Percentiles rank a stretch among this genome's conserved stretches.
These are phyloP conservation scores for Euphorbia peplus DNA, from an alignment of 345 rosid species.

Conservation along the genomic window DNA sequence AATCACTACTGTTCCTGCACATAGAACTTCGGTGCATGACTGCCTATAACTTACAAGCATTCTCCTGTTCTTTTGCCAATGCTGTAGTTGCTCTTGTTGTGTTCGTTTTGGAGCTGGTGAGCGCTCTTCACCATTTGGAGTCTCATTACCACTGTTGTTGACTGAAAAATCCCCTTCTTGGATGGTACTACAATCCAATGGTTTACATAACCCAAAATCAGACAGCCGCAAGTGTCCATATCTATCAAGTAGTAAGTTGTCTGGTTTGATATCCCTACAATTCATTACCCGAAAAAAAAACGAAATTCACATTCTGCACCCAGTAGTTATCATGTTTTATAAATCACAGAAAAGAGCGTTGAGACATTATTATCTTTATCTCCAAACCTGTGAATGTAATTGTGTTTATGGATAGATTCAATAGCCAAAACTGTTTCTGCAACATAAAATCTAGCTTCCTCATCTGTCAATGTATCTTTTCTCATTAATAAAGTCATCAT, in stretches of 20 bases:
- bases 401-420: conserved; percentile 88
- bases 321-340: not conserved
- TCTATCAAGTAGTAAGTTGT: conserved; percentile 86
- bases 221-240: conserved; percentile 82
- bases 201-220: conserved; percentile 95
- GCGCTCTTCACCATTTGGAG: conserved; percentile 48
- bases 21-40: conserved; percentile 7
- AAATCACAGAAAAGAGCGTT: not conserved
- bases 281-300: conserved; percentile 14
- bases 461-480: conserved; percentile 84
- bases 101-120: conserved; percentile 62
- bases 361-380: not conserved
- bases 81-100: conserved; percentile 80
- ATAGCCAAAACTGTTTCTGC: conserved; percentile 86
- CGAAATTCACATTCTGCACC: conserved; percentile 7
- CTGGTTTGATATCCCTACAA: conserved; percentile 88
- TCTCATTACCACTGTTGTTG: conserved; percentile 35
- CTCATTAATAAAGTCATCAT: conserved; percentile 98
- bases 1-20: not conserved
- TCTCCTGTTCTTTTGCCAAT: conserved; percentile 95
- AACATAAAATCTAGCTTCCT: conserved; percentile 85
- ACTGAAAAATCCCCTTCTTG: conserved; percentile 66
- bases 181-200: conserved; percentile 77
- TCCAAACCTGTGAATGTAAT: conserved; percentile 84
- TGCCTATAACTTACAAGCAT: conserved; percentile 62